Conservation (phyloP, 1,139 yeast species). For the Geotrichum restrictum region DNA sequence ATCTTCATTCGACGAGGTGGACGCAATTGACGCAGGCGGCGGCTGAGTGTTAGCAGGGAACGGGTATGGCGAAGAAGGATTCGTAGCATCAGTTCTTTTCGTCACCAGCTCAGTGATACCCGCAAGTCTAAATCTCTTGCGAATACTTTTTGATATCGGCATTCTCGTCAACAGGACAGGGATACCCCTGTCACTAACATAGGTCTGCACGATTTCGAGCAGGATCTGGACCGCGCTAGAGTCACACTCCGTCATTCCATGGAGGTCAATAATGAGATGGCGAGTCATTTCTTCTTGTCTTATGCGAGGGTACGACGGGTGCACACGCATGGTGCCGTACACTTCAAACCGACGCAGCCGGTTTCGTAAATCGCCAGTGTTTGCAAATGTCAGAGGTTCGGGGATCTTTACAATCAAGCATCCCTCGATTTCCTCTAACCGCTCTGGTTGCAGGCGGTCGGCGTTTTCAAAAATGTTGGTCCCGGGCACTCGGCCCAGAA, state of each 20-base stretch:
- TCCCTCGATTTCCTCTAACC: slow-evolving; percentile 70
- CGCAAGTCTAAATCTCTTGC: slow-evolving; percentile 41
- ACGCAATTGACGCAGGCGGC: not conserved
- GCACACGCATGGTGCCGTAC: slow-evolving; percentile 79
- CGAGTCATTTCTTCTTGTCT: slow-evolving; percentile 54
- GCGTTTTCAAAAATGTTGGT: slow-evolving; percentile 75
- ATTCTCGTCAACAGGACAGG: slow-evolving; percentile 65
- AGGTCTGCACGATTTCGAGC: slow-evolving; percentile 50
- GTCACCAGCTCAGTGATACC: slow-evolving; percentile 36
- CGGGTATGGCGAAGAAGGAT: not conserved
- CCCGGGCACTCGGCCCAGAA: slow-evolving; percentile 76
- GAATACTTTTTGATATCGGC: slow-evolving; percentile 42
- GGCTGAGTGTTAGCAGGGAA: no score
- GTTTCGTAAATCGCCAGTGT: slow-evolving; percentile 74
- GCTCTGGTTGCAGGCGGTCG: slow-evolving; percentile 44
- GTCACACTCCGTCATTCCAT: slow-evolving; percentile 84
- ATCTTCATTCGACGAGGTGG: not conserved
- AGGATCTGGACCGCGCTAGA: slow-evolving; percentile 83
- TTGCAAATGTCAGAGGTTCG: slow-evolving; percentile 90
- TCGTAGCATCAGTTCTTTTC: slow-evolving; percentile 24
- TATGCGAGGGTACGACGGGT: slow-evolving; percentile 69
- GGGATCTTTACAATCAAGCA: slow-evolving; percentile 84
- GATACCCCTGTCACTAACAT: slow-evolving; percentile 53
- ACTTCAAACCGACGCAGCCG: slow-evolving; percentile 73
- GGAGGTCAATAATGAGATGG: slow-evolving; percentile 72